These are phyloP conservation scores for Leishmania mexicana DNA, from an alignment of 208 protist genomes.

Conservation along the genomic window DNA sequence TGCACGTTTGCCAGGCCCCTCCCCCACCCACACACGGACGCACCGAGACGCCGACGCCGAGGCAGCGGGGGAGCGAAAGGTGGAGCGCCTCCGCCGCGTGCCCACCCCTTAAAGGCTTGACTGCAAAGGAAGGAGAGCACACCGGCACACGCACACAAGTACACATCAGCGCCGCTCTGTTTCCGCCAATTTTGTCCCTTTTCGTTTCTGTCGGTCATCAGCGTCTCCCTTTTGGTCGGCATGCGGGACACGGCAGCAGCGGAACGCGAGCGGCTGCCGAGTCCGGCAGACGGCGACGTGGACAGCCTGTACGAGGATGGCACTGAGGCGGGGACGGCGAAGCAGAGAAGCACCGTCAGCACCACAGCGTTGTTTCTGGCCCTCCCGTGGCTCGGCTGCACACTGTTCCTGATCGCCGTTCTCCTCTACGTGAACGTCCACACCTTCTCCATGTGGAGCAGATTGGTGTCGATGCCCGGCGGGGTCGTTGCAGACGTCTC, in stretches of 20 bases:
- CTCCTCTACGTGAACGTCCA: slow-evolving; percentile 31
- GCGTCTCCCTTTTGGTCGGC: not conserved
- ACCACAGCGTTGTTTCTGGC: slow-evolving; percentile 8
- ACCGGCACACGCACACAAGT: too few species aligned
- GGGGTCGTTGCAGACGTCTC: not conserved
- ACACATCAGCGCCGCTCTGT: too few species aligned
- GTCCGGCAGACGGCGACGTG: not conserved
- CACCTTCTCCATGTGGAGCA: not conserved
- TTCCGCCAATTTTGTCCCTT: too few species aligned
- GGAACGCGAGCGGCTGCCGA: not conserved
- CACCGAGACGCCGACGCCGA: too few species aligned
- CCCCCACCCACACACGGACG: too few species aligned
- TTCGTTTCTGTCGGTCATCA: too few species aligned
- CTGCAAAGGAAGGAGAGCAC: too few species aligned
- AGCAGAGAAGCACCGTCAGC: slow-evolving; percentile 3
- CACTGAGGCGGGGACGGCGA: not conserved
- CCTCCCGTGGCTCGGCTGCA: slow-evolving; percentile 13
- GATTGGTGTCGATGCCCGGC: not conserved
- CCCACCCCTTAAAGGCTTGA: too few species aligned
- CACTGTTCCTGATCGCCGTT: slow-evolving; percentile 18
- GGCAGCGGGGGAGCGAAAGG: too few species aligned
- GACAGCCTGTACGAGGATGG: slow-evolving; percentile 10
- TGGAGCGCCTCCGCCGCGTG: too few species aligned
- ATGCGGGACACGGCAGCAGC: not conserved
- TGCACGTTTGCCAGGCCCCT: too few species aligned